Base-by-base conservation (phyloP, 108 stramenopile species). In the Schizochytrium sp. region DNA sequence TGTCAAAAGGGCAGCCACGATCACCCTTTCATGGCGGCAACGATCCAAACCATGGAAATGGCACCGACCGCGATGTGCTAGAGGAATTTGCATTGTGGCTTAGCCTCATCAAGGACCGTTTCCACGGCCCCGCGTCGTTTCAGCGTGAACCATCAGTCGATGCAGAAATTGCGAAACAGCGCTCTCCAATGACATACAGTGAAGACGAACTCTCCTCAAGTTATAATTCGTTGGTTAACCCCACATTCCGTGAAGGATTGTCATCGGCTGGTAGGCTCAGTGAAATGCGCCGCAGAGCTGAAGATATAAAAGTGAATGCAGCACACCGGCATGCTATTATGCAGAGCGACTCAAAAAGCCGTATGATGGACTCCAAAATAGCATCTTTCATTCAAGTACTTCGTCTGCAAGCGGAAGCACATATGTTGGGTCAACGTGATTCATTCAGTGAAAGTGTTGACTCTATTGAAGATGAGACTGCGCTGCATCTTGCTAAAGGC, bases 211-310 rank as follows among this genome's bases (percentile, higher is more conserved):
- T 4, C 44, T 83, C 50, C 49, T 50, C 73, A 19, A 19, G 50
- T 0, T 53, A 53, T 12, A 7, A 19, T n/a, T n/a, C 46, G 73
- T 8, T 83, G 73, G 49, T n/a, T 4, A 83, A 83, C 0, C 49
- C 73, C 8, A 53, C 73, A 0, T 83, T 83, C 19, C 73, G 73
- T 38, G 49, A 47, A 38, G 73, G 73, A n/a, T 50, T 83, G 13
- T 47, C 73, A 38, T 38, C 73, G 73, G 73, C 46, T 8, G 73
- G 50, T 12, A 46, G 73, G 13, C 73, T 83, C 44, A 15, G 10
- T 8, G 49, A 53, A 38, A 83, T 83, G 73, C 73, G 73, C 49
- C 73, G 50, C n/a, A 46, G 50, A 12, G 73, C 73, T 4, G 73
- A 83, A 83, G 73, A 83, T 38, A 47, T 83, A 53, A 50, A 46